These are phyloP conservation scores for Fusarium scirpi DNA, from an alignment of 2,329 filamentous ascomycete species.

Conservation along the genomic window DNA sequence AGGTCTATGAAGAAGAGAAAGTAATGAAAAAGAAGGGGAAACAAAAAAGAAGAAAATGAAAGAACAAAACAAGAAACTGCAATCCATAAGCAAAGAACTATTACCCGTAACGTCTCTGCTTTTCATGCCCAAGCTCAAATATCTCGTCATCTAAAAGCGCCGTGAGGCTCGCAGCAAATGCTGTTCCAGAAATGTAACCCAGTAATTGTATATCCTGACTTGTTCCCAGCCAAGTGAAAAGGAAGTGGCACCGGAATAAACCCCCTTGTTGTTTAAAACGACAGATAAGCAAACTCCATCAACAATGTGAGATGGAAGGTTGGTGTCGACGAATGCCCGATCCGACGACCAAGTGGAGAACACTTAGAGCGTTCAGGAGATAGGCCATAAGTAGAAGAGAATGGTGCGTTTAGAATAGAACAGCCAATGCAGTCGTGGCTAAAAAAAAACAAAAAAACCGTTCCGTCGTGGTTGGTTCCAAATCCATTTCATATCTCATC, in stretches of 20 bases:
- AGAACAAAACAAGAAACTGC: background rate
- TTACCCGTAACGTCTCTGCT: constrained; percentile 24
- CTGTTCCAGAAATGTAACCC: constrained; percentile 44
- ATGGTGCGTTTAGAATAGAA: background rate
- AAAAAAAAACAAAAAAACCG: constrained; percentile 23
- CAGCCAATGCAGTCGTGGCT: constrained; percentile 2
- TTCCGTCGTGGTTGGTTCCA: constrained; percentile 35
- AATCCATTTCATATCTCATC: constrained; percentile 46
- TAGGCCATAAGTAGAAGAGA: constrained; percentile 26
- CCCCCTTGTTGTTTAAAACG: constrained; percentile 46
- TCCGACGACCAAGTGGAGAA: constrained; percentile 12
- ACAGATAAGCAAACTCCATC: constrained; percentile 16
- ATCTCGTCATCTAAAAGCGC: constrained; percentile 36
- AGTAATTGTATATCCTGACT: constrained; percentile 27
- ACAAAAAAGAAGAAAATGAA: constrained; percentile 1
- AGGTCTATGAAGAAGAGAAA: constrained; percentile 25
- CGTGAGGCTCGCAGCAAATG: constrained; percentile 47
- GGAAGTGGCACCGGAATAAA: constrained; percentile 25
- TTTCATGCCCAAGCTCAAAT: constrained; percentile 19
- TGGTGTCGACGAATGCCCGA: constrained; percentile 27
- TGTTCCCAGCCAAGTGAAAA: constrained; percentile 36
- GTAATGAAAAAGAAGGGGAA: background rate
- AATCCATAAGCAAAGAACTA: constrained; percentile 1
- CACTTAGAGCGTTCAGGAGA: background rate
- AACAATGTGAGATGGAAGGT: constrained; percentile 29